These are phyloP conservation scores for Exophiala viscosa DNA, from an alignment of 2,329 filamentous ascomycete genomes.

Conservation along the genomic window DNA sequence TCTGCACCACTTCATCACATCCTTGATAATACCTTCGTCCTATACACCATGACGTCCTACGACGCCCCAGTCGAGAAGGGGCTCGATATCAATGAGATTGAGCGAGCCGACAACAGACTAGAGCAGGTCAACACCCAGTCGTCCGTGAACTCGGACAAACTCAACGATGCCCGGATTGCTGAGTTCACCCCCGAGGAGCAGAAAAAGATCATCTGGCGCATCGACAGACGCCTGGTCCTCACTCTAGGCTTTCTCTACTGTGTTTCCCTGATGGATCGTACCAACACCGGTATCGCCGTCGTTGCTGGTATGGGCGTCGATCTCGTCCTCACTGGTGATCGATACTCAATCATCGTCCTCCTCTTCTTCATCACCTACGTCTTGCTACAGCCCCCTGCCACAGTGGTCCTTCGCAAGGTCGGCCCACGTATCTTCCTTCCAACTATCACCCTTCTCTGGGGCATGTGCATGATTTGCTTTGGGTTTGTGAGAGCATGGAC, in stretches of 20 bases:
- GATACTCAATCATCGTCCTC: conserved; percentile 60
- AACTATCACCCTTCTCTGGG: conserved; percentile 24
- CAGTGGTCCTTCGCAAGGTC: conserved; percentile 63
- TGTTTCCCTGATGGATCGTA: conserved; percentile 72
- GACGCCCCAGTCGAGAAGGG: conserved; percentile 12
- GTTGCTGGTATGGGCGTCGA: conserved; percentile 55
- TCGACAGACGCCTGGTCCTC: conserved; percentile 64
- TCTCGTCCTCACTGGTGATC: conserved; percentile 22
- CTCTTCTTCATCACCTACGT: conserved; percentile 74
- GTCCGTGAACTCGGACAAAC: conserved; percentile 12
- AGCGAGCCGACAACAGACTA: conserved; percentile 15
- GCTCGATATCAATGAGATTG: conserved; percentile 15
- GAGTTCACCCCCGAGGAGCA: conserved; percentile 53
- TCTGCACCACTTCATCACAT: not conserved
- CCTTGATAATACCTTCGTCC: not conserved
- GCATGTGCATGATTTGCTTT: conserved; percentile 38
- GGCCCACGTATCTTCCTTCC: conserved; percentile 43
- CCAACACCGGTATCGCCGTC: conserved; percentile 67
- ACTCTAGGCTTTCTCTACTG: conserved; percentile 68
- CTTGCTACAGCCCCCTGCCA: conserved; percentile 67
- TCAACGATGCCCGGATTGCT: conserved; percentile 18
- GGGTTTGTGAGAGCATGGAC: conserved; percentile 25
- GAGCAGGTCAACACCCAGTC: conserved; percentile 14
- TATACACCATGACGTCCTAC: conserved; percentile 6
- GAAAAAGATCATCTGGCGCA: conserved; percentile 62